phyloP scores from a whole-genome alignment of 106 monocot genomes.

The Alisma plantagoaquatica region DNA sequence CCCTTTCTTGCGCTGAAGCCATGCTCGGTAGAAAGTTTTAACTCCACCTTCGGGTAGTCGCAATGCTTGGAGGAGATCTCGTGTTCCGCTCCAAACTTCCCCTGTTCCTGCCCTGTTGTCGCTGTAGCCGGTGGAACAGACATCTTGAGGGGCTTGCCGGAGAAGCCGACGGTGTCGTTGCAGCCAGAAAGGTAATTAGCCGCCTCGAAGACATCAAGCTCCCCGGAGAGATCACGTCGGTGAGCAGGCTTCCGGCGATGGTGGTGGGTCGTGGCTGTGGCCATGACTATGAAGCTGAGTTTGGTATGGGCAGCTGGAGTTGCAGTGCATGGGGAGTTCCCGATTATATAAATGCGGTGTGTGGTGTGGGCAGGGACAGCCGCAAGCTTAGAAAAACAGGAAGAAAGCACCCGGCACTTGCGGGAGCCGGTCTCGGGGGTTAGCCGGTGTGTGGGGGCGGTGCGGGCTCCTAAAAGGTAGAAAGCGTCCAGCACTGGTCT shows the following conservation, averaged over 20 bases:
- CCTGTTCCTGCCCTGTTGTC: neutral
- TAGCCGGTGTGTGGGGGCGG: too few species aligned
- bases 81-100: too few species aligned
- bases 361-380: too few species aligned
- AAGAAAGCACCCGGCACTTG: too few species aligned
- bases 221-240: constrained; percentile 13
- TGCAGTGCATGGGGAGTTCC: too few species aligned
- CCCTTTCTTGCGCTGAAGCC: neutral
- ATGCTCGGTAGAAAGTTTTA: neutral
- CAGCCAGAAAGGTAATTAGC: constrained; percentile 25
- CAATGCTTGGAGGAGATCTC: neutral
- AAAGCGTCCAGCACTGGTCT: too few species aligned
- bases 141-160: neutral
- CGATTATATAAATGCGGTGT: too few species aligned
- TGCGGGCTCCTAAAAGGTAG: too few species aligned
- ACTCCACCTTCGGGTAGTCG: neutral
- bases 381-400: too few species aligned
- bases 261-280: neutral
- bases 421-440: too few species aligned
- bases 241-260: constrained; percentile 2
- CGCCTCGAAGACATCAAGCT: constrained; percentile 47
- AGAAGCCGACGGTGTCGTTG: neutral
- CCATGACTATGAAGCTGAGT: too few species aligned
- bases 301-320: too few species aligned
- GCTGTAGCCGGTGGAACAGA: neutral